Conservation (phyloP, 305 asterid genomes). For the Petunia hybrid region DNA sequence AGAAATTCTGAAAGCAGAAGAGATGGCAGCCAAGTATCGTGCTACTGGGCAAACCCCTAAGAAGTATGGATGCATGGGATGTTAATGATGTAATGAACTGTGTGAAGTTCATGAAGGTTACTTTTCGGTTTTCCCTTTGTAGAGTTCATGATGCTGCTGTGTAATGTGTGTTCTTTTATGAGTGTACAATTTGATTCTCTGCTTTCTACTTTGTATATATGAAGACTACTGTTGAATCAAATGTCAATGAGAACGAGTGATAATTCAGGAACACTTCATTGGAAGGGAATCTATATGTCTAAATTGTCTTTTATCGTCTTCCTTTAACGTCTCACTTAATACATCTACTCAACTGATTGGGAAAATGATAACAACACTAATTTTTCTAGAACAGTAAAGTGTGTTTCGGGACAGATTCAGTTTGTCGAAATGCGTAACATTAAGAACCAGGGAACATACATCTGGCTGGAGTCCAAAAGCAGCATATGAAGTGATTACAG, state of each 20-base stretch:
- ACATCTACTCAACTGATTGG: too few species aligned
- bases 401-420: too few species aligned
- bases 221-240: neutral
- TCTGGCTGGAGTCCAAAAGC: too few species aligned
- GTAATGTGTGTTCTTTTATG: neutral
- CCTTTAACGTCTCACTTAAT: too few species aligned
- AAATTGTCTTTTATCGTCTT: too few species aligned
- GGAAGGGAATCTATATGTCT: neutral
- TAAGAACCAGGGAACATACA: too few species aligned
- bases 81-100: neutral
- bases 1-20: constrained; percentile 77
- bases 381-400: too few species aligned
- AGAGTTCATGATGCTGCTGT: constrained; percentile 3
- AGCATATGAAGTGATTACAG: neutral
- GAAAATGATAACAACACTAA: too few species aligned
- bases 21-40: constrained; percentile 70
- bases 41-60: constrained; percentile 70
- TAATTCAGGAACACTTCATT: neutral
- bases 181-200: neutral
- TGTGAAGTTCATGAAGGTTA: neutral
- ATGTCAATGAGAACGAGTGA: neutral
- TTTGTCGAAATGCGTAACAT: too few species aligned
- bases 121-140: neutral
- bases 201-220: neutral
- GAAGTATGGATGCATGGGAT: constrained; percentile 62